Evolutionary conservation across 257 asterid genomes (phyloP).

Genomic region (Solanum chilense): DNA sequence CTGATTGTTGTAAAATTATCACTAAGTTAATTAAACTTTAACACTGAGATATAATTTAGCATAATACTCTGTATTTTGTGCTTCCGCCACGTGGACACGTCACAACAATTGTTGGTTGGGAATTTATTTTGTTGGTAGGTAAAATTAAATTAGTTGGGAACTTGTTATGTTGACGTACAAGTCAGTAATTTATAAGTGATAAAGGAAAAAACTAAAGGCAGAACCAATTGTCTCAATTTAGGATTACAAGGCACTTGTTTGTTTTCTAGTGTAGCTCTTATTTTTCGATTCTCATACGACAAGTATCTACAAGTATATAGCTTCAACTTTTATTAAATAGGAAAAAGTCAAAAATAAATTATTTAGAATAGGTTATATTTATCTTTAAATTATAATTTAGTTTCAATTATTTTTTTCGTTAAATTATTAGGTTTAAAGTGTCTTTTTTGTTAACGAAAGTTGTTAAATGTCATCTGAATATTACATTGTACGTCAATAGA

Average conservation of each 20-base stretch:
- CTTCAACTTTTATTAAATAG: not conserved
- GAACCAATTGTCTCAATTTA: not conserved
- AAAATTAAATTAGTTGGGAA: not conserved
- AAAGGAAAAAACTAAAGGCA: not conserved
- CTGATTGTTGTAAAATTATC: not conserved
- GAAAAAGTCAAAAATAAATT: too few relatives aligned
- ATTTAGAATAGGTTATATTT: too few relatives aligned
- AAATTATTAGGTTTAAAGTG: too few relatives aligned
- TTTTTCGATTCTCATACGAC: not conserved
- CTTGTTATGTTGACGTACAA: not conserved
- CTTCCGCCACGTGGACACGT: not conserved
- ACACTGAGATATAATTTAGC: too few relatives aligned
- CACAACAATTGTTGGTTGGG: not conserved
- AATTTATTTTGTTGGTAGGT: not conserved
- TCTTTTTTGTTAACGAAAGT: too few relatives aligned
- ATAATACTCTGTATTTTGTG: too few relatives aligned
- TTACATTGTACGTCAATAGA: accelerated
- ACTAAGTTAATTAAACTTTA: not conserved
- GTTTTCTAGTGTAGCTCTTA: not conserved
- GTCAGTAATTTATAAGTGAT: not conserved
- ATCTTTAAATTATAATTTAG: too few relatives aligned
- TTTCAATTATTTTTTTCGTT: too few relatives aligned
- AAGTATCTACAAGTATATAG: not conserved
- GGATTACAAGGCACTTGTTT: not conserved
- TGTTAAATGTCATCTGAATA: too few relatives aligned